Percentiles rank a stretch among this genome's conserved stretches.
phyloP scores from a whole-genome alignment of 345 rosid species.

The Noccaea bulbosa region DNA sequence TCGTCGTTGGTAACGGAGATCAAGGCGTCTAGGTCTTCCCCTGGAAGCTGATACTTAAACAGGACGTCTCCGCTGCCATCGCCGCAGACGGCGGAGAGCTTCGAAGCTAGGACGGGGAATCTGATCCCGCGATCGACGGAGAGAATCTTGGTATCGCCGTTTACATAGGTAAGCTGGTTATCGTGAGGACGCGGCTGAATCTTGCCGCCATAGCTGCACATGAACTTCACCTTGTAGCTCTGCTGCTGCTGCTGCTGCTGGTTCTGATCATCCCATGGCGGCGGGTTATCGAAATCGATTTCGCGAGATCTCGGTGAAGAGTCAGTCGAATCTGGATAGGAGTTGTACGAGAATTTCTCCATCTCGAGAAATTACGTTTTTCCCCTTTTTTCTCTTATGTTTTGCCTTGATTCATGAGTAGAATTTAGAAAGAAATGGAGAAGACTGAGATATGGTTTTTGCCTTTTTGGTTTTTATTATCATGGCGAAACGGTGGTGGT shows the following conservation, averaged over 20 bases:
- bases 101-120: conserved; percentile 61
- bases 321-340: conserved; percentile 86
- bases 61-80: conserved; percentile 49
- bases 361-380: conserved; percentile 33
- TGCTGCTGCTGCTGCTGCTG: conserved; percentile 39
- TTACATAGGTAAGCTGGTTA: conserved; percentile 79
- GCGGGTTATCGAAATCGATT: conserved; percentile 76
- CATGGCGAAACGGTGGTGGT: conserved; percentile 21
- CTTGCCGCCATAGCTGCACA: conserved; percentile 95
- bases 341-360: conserved; percentile 69
- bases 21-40: conserved; percentile 93
- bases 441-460: conserved; percentile 2
- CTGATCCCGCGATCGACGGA: conserved; percentile 73
- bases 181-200: conserved; percentile 96
- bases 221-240: conserved; percentile 68
- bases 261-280: conserved; percentile 78
- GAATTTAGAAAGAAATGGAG: conserved; percentile 18
- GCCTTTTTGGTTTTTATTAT: conserved; percentile 9
- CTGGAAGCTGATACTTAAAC: conserved; percentile 93
- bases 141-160: conserved; percentile 92
- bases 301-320: conserved; percentile 98
- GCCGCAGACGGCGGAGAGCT: conserved; percentile 62
- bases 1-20: conserved; percentile 94
- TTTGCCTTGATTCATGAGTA: neutral
- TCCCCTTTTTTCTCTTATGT: neutral